A percentile compares a stretch with the other conserved stretches of the same genome.
Conservation (phyloP, 169 alveolate species). For the Cryptosporidium sp. region DNA sequence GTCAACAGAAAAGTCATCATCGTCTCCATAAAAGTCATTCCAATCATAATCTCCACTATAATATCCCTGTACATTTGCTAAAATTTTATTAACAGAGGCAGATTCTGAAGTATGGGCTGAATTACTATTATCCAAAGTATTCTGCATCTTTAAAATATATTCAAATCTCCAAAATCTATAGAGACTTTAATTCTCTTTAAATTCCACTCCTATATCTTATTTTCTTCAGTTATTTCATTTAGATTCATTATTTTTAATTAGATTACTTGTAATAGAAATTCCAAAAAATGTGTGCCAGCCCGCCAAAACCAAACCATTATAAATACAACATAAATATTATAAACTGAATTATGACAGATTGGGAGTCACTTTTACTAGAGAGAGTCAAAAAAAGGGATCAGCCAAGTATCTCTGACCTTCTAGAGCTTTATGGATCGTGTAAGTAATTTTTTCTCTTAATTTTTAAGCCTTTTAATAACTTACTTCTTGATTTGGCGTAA, state of each 20-base stretch:
- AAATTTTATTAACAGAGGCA: slow-evolving; percentile 40
- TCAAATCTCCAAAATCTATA: background rate
- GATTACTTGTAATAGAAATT: background rate
- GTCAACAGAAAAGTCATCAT: slow-evolving; percentile 60
- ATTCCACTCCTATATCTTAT: background rate
- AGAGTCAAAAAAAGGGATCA: slow-evolving; percentile 30
- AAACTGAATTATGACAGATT: slow-evolving; percentile 4
- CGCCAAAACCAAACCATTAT: slow-evolving; percentile 13
- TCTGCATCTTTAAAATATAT: slow-evolving; percentile 3
- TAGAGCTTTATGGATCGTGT: slow-evolving; percentile 63
- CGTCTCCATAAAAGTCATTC: slow-evolving; percentile 75
- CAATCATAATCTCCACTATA: slow-evolving; percentile 74
- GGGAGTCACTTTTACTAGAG: slow-evolving; percentile 33
- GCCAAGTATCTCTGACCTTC: slow-evolving; percentile 41
- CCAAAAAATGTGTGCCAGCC: slow-evolving; percentile 19
- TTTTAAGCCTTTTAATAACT: background rate
- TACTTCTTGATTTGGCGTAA: too few species aligned
- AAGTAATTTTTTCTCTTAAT: background rate
- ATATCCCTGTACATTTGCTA: slow-evolving; percentile 75
- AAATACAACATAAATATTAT: background rate
- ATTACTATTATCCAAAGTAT: background rate
- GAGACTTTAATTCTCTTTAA: background rate
- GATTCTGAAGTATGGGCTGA: slow-evolving; percentile 7
- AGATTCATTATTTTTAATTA: background rate
- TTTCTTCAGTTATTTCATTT: background rate